These are phyloP conservation scores for Colletotrichum navitas DNA, from an alignment of 2,329 filamentous ascomycete genomes.

Conservation along the genomic window DNA sequence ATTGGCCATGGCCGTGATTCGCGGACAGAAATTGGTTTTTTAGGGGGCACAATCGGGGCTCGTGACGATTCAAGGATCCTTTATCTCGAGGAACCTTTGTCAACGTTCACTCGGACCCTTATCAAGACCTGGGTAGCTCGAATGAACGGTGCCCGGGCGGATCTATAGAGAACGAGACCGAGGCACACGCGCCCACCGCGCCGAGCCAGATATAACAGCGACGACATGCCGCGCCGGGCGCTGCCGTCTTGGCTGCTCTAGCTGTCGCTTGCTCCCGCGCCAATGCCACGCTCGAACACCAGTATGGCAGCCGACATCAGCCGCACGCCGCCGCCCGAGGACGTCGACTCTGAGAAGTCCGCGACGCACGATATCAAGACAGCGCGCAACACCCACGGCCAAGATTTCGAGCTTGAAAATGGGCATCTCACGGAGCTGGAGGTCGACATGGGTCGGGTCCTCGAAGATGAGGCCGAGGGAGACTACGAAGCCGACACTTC, in stretches of 20 bases:
- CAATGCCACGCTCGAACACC: background rate
- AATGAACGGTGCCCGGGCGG: too few relatives aligned
- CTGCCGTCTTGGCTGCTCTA: conserved; percentile 35
- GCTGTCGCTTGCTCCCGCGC: background rate
- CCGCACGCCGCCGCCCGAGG: conserved; percentile 15
- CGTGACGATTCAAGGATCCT: background rate
- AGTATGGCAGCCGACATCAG: conserved; percentile 32
- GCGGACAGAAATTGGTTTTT: background rate
- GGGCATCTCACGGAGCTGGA: conserved; percentile 38
- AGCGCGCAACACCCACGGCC: conserved; percentile 25
- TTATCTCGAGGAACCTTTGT: background rate
- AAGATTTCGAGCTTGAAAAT: conserved; percentile 33
- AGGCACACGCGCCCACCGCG: background rate
- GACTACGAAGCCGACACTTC: conserved; percentile 46
- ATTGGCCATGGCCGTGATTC: conserved; percentile 27
- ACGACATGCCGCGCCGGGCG: conserved; percentile 38
- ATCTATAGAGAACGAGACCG: background rate
- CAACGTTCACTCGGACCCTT: background rate
- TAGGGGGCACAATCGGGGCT: background rate
- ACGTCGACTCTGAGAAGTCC: conserved; percentile 31
- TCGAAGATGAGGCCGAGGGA: conserved; percentile 21
- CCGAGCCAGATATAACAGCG: conserved; percentile 7
- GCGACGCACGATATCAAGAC: conserved; percentile 20
- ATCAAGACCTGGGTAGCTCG: background rate
- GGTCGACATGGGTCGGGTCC: conserved; percentile 33